Conservation (phyloP, 495 filamentous ascomycete genomes). For the Mytilinidion resinicola region DNA sequence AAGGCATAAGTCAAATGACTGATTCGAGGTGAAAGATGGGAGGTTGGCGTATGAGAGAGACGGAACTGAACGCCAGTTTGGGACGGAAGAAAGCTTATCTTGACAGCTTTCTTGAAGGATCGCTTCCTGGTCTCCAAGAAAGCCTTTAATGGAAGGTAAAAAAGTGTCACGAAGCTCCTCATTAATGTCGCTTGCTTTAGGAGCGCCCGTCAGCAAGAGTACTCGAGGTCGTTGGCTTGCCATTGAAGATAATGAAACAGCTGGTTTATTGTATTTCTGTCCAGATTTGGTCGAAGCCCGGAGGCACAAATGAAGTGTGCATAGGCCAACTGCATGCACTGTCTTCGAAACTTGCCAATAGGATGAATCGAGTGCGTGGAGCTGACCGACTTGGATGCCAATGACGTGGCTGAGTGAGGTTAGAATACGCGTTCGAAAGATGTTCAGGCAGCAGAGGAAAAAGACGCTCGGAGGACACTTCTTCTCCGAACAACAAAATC, state of each 20-base stretch:
- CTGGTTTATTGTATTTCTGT: too few relatives aligned
- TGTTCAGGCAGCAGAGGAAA: too few relatives aligned
- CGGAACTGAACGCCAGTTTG: conserved; percentile 1
- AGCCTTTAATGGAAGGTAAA: not conserved
- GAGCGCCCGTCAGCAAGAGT: not conserved
- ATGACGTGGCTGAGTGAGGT: too few relatives aligned
- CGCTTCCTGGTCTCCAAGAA: not conserved
- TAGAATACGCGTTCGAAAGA: too few relatives aligned
- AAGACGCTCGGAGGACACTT: too few relatives aligned
- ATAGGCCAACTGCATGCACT: too few relatives aligned
- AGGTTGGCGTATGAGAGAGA: not conserved
- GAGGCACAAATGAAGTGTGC: too few relatives aligned
- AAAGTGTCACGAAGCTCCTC: not conserved
- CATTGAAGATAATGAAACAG: not conserved
- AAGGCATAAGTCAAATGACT: not conserved
- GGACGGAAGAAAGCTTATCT: not conserved
- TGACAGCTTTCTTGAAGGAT: not conserved
- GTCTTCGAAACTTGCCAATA: too few relatives aligned
- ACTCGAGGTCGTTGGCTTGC: not conserved
- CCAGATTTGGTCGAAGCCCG: not conserved
- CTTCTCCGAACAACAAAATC: too few relatives aligned
- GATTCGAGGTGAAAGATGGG: not conserved
- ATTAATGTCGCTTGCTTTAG: not conserved
- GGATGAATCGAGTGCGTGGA: too few relatives aligned
- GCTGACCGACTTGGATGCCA: too few relatives aligned